Percentiles rank a stretch among this genome's conserved stretches.
Evolutionary conservation across 371 early-diverging fungal species (phyloP).

Genomic region (Mortierella sp.): DNA sequence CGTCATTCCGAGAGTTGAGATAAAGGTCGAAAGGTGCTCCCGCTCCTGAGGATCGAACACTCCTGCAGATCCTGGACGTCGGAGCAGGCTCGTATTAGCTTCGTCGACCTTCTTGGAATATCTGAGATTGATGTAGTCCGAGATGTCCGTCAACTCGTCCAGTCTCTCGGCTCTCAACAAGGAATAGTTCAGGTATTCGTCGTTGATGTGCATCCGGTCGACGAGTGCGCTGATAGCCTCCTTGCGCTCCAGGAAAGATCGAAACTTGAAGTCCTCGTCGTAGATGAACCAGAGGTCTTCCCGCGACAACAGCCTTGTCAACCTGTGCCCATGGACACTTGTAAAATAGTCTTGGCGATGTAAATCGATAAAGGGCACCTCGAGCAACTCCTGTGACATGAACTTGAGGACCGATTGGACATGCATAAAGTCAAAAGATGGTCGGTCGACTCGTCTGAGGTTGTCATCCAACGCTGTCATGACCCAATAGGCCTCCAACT

Average conservation of each 20-base stretch:
- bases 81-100: constrained; percentile 57
- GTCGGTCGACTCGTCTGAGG: constrained; percentile 46
- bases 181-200: constrained; percentile 65
- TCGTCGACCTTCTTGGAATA: constrained; percentile 72
- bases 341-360: constrained; percentile 91
- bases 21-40: constrained; percentile 70
- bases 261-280: constrained; percentile 87
- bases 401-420: constrained; percentile 76
- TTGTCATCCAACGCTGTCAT: constrained; percentile 60
- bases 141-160: constrained; percentile 85
- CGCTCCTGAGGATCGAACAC: constrained; percentile 67
- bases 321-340: constrained; percentile 59
- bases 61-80: constrained; percentile 63
- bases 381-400: constrained; percentile 80
- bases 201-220: constrained; percentile 61
- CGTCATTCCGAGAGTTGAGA: constrained; percentile 69
- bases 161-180: constrained; percentile 65
- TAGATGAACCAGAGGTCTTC: constrained; percentile 92
- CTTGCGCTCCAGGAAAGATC: constrained; percentile 75
- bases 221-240: constrained; percentile 62
- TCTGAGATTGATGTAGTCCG: constrained; percentile 80
- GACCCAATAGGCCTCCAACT: constrained; percentile 67
- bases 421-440: constrained; percentile 31
- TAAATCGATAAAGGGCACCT: constrained; percentile 92
- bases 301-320: constrained; percentile 69